Conservation (phyloP, 192 early-diverging fungal genomes). For the Piromyces finnis region DNA sequence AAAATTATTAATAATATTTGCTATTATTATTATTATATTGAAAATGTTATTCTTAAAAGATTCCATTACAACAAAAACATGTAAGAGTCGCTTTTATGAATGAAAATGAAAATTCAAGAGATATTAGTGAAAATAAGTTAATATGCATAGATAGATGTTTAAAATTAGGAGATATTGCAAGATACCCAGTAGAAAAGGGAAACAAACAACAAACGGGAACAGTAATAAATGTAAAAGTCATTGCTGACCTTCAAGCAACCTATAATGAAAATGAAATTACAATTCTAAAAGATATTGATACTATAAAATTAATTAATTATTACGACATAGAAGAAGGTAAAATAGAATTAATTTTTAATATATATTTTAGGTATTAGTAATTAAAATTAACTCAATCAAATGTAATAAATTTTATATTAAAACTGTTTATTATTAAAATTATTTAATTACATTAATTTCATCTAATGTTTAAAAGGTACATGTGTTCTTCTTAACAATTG, state of each 20-base stretch:
- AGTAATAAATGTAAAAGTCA: background rate
- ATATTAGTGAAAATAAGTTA: background rate
- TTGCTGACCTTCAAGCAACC: background rate
- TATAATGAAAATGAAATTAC: background rate
- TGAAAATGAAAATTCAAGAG: background rate
- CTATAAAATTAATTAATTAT: background rate
- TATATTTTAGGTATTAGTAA: too few relatives aligned
- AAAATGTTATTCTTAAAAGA: too few relatives aligned
- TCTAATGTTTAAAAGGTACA: background rate
- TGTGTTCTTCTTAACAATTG: background rate
- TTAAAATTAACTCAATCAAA: too few relatives aligned
- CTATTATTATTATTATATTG: too few relatives aligned
- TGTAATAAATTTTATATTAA: too few relatives aligned
- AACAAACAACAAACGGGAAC: background rate
- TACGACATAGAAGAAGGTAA: background rate
- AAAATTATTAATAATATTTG: too few relatives aligned
- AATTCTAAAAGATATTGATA: background rate
- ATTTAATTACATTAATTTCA: too few relatives aligned
- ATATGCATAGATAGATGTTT: background rate
- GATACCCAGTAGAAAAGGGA: background rate
- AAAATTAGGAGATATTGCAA: background rate
- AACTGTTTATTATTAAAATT: too few relatives aligned
- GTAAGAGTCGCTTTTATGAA: background rate
- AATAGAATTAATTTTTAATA: too few relatives aligned
- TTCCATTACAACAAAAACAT: background rate